Evolutionary conservation across 179 eudicot genomes (phyloP).

Genomic region (Silene noctiflora): DNA sequence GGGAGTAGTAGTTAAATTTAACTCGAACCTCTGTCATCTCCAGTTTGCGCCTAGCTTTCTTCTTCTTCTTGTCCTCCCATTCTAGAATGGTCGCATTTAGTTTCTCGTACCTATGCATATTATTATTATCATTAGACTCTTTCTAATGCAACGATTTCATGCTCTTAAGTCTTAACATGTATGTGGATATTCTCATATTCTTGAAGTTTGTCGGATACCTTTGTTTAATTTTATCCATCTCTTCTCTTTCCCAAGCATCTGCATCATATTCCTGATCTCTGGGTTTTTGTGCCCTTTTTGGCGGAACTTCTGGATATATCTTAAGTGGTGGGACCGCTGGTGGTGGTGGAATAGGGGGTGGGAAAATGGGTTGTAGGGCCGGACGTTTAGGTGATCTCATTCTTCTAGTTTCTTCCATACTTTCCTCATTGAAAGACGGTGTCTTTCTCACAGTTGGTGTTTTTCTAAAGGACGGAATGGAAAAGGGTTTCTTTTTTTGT

Average conservation of each 20-base stretch:
- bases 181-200: no score
- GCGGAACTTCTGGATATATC: conserved; percentile 28
- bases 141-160: not conserved
- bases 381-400: conserved; percentile 30
- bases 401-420: conserved; percentile 17
- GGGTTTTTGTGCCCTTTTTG: conserved; percentile 18
- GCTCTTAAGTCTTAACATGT: not conserved
- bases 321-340: conserved; percentile 37
- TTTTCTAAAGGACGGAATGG: conserved; percentile 12
- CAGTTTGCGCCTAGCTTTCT: conserved; percentile 54
- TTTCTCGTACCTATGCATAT: conserved; percentile 56
- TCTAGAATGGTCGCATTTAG: conserved; percentile 47
- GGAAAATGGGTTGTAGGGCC: conserved; percentile 25
- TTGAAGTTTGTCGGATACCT: conserved; percentile 35
- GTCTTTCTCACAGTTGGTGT: conserved; percentile 17
- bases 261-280: conserved; percentile 37
- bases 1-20: conserved; percentile 18
- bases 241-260: conserved; percentile 66
- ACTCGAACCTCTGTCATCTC: conserved; percentile 57
- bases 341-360: conserved; percentile 31
- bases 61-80: conserved; percentile 84
- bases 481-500: conserved; percentile 9
- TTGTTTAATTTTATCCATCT: conserved; percentile 56
- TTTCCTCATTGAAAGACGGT: conserved; percentile 21
- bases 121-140: conserved; percentile 8